Base-by-base conservation (phyloP, 352 stramenopile species). In the Pythium plurisporium region DNA sequence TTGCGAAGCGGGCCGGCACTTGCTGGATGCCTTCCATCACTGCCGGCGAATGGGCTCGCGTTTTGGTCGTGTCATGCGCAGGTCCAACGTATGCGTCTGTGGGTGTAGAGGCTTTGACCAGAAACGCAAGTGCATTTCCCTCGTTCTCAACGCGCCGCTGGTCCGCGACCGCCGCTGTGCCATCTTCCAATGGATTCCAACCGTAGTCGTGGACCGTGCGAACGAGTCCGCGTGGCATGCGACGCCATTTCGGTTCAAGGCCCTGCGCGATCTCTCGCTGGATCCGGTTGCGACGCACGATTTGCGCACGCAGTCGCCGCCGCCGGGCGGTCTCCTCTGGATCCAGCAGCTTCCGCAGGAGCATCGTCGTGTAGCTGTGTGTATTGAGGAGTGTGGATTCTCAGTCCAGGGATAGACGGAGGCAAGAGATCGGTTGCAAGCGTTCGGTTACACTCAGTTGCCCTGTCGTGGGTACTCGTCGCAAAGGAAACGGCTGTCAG, bases 251-350 rank as follows among this genome's bases (percentile, higher is more conserved):
- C 15, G 67, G 70, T 9, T 73, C 65, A 1, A 85, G 61, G 17
- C 73, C 76, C 44, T 78, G 69, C 3, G 54, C 69, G 49, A 84
- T 58, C 58, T 89, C 79, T 3, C 57, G 55, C 33, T 81, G 76
- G 71, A 86, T 86, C 14, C 79, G 76, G 23, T 86, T 89, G 14
- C 79, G 69, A 2, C 76, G 68, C 6, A 86, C 62, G 58, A 89
- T 86, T 15, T 67, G 67, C 29, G 76, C 79, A 9, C 79, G 79
- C 23, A 79, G 54, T 6, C 67, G 52, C 11, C 72, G 71, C 15
- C 71, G 66, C 17, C 71, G 70, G 31, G 56, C 55, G n/a, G 69
- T 73, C 59, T 87, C 76, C 30, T 89, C 71, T 0, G 76, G 67
- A 52, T 87, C 69, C 23, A 87, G 45, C 45, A 89, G 54, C 37